phyloP scores from a whole-genome alignment of 208 protist genomes.

The Angomonas deanei region DNA sequence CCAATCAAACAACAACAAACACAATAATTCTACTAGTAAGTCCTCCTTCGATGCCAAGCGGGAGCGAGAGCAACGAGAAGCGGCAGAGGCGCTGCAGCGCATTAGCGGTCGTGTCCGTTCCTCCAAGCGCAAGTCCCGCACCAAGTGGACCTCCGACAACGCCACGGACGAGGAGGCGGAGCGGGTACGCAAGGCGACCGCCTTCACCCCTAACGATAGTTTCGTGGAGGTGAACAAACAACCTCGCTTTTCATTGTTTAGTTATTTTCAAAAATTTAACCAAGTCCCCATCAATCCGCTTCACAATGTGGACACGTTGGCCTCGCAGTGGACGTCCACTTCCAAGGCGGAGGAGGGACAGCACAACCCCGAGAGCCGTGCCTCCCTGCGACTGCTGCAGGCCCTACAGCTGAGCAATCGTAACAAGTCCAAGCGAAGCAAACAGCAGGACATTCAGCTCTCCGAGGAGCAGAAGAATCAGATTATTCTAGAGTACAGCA shows the following conservation, averaged over 20 bases:
- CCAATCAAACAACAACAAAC: not conserved
- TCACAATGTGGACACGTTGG: not conserved
- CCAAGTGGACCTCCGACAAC: too few relatives aligned
- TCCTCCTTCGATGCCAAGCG: not conserved
- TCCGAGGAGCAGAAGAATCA: constrained; percentile 51
- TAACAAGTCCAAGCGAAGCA: constrained; percentile 8
- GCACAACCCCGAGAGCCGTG: not conserved
- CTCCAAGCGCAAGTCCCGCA: too few relatives aligned
- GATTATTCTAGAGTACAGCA: constrained; percentile 46
- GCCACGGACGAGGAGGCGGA: too few relatives aligned
- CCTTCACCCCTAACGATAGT: too few relatives aligned
- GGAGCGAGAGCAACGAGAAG: not conserved
- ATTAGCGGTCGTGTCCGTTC: too few relatives aligned
- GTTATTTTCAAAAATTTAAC: not conserved
- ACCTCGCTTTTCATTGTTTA: not conserved
- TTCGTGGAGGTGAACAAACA: not conserved
- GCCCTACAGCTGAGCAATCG: constrained; percentile 25
- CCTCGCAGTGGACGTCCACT: not conserved
- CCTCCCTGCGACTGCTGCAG: constrained; percentile 18
- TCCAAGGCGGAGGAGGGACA: not conserved
- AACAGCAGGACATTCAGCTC: constrained; percentile 30
- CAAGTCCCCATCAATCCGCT: not conserved
- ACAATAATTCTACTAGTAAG: not conserved
- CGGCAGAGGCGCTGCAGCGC: constrained; percentile 12
- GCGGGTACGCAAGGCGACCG: too few relatives aligned